These are phyloP conservation scores for Sporothrix phasma DNA, from an alignment of 2,329 filamentous ascomycete genomes.

Conservation along the genomic window DNA sequence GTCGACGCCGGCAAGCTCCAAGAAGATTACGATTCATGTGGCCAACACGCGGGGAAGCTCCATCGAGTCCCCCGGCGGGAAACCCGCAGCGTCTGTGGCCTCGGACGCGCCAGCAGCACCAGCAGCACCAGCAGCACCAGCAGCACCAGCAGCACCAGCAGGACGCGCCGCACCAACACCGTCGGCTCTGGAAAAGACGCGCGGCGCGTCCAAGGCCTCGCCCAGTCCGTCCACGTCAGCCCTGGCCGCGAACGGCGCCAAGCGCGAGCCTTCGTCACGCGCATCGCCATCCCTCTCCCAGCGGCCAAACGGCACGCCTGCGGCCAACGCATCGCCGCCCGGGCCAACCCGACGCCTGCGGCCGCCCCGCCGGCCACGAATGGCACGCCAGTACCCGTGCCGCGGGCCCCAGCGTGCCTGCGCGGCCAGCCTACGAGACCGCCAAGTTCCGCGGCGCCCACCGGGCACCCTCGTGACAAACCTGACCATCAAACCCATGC, in stretches of 20 bases:
- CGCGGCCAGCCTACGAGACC: slow-evolving; percentile 25
- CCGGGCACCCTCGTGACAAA: slow-evolving; percentile 54
- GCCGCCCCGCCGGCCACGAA: slow-evolving; percentile 12
- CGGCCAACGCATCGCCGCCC: background rate
- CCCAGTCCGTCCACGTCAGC: slow-evolving; percentile 35
- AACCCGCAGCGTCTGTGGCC: slow-evolving; percentile 27
- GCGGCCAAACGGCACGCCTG: slow-evolving; percentile 23
- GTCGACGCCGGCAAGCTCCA: slow-evolving; percentile 37
- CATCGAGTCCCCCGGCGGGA: slow-evolving; percentile 42
- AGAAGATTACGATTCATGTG: slow-evolving; percentile 64
- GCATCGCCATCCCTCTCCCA: slow-evolving; percentile 23
- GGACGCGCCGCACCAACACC: slow-evolving; percentile 21
- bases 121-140: slow-evolving; percentile 18
- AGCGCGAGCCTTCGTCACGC: slow-evolving; percentile 29
- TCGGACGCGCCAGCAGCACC: slow-evolving; percentile 26
- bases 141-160: no score
- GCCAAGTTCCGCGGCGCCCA: slow-evolving; percentile 30
- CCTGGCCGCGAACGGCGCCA: slow-evolving; percentile 22
- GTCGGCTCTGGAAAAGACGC: slow-evolving; percentile 30
- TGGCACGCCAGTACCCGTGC: slow-evolving; percentile 20
- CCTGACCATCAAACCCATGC: slow-evolving; percentile 61
- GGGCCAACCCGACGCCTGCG: slow-evolving; percentile 15
- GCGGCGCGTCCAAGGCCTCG: slow-evolving; percentile 36
- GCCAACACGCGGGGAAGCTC: slow-evolving; percentile 45
- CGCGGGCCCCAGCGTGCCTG: slow-evolving; percentile 27